Evolutionary conservation across 2,329 filamentous ascomycete genomes (phyloP).

Genomic region (Aureobasidium sp.): DNA sequence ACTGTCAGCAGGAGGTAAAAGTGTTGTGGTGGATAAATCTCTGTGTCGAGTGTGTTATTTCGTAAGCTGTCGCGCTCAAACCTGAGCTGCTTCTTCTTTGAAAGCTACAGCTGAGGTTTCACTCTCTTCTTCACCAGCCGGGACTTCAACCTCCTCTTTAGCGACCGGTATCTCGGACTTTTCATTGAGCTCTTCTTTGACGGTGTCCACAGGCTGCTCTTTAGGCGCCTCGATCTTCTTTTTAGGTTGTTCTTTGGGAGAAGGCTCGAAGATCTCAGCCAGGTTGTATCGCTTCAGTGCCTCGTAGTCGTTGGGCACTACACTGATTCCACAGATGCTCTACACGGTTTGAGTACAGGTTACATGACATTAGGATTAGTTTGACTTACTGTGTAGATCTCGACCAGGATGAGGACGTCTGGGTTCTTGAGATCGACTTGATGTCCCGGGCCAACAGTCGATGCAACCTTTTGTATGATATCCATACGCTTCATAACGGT

Average conservation of each 20-base stretch:
- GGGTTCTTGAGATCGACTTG: constrained; percentile 70
- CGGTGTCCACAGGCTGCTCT: constrained; percentile 18
- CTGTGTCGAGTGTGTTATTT: not conserved
- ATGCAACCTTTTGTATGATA: constrained; percentile 63
- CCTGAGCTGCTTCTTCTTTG: not conserved
- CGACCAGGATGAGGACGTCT: constrained; percentile 69
- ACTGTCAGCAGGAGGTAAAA: not conserved
- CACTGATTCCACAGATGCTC: constrained; percentile 70
- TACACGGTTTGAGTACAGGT: constrained; percentile 26
- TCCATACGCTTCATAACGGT: constrained; percentile 56
- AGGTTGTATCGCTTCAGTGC: constrained; percentile 69
- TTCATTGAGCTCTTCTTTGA: constrained; percentile 16
- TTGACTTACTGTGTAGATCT: constrained; percentile 63
- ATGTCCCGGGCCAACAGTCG: constrained; percentile 56
- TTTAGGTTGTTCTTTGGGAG: constrained; percentile 25
- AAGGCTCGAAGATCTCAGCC: constrained; percentile 57
- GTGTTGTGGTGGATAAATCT: not conserved
- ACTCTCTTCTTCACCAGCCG: not conserved
- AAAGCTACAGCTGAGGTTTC: not conserved
- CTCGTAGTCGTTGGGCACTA: constrained; percentile 67
- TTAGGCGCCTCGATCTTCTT: constrained; percentile 14
- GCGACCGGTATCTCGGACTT: constrained; percentile 1
- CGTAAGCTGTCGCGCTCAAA: not conserved
- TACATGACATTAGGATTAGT: not conserved
- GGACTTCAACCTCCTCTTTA: constrained; percentile 6